These are phyloP conservation scores for Hymenoscyphus albidus DNA, from an alignment of 2,329 filamentous ascomycete genomes.

Conservation along the genomic window DNA sequence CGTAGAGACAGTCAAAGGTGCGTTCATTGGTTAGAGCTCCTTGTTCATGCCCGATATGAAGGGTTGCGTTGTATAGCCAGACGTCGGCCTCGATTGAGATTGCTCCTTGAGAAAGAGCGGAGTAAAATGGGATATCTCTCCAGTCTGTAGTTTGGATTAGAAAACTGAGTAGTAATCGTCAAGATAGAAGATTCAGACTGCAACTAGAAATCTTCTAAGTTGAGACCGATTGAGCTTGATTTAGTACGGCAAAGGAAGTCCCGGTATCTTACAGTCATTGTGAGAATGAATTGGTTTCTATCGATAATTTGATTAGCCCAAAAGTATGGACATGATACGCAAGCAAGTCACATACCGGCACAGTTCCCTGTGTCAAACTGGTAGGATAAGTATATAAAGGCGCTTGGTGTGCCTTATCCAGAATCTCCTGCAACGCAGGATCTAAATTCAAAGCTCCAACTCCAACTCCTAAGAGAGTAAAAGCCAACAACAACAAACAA, in stretches of 20 bases:
- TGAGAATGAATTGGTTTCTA: constrained; percentile 52
- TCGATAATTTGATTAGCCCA: constrained; percentile 6
- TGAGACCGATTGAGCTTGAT: background rate
- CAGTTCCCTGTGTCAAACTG: constrained; percentile 55
- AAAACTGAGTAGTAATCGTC: background rate
- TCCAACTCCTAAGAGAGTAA: constrained; percentile 8
- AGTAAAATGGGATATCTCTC: constrained; percentile 31
- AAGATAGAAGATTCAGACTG: too few species aligned
- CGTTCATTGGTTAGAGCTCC: constrained; percentile 24
- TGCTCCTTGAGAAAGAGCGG: constrained; percentile 26
- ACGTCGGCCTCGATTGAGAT: constrained; percentile 31
- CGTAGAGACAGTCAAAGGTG: constrained; percentile 30
- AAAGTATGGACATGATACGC: background rate
- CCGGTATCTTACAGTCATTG: constrained; percentile 52
- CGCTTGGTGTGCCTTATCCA: constrained; percentile 50
- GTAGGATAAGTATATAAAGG: constrained; percentile 57
- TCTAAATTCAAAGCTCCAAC: constrained; percentile 37
- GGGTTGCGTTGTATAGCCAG: constrained; percentile 31
- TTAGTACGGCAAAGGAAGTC: constrained; percentile 23
- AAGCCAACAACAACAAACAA: constrained; percentile 16
- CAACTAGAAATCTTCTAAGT: too few species aligned
- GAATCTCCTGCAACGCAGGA: constrained; percentile 49
- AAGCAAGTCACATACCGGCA: constrained; percentile 43
- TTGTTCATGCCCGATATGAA: constrained; percentile 30
- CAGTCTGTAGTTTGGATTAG: constrained; percentile 36